Base-by-base conservation (phyloP, 805 yeast species). In the Candida ponderosae region DNA sequence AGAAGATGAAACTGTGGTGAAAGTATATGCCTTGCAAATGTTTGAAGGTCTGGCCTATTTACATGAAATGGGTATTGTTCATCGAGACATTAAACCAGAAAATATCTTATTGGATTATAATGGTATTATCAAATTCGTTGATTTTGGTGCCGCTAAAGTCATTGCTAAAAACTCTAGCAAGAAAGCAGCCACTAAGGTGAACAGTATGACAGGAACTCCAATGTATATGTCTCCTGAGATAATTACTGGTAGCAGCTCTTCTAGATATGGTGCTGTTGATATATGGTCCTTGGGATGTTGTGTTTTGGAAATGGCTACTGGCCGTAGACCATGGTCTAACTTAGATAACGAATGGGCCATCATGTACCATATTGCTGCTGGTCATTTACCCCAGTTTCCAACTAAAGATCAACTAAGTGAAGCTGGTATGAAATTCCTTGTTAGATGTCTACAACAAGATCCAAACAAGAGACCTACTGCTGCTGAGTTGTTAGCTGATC, bases 181-280 rank as follows among this genome's bases (percentile, higher is more conserved):
- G 15, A 43, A 63, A 60, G 45, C 59, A 42, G 39, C 56, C 43
- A 31, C 56, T 36, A 40, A 59, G 53, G 43, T 48, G 42, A 38
- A 63, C 42, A 54, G 62, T 41, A 56, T 65, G 68, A 56, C 95
- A 3, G 98, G 98, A 29, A 93, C 98, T 0, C 97, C 97, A 14
- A 93, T 90, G 97, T 93, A 93, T 62, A 90, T 93, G 97, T 87
- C 97, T 0, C 98, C 98, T 0, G 98, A 93, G 53, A 84, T 86
- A 0, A 86, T 93, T 40, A 85, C 93, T 2, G 97, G 97, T 2
- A 62, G 76, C 11, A 47, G 44, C 31, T 58, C 59, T 29, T 58
- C 62, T 3, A 55, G 54, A 29, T 58, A 63, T 36, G 70, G 68
- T 26, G 60, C 70, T 5, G 62, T 61, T 33, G 98, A 93, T 62